These are phyloP conservation scores for Leptodontidium sp. DNA, from an alignment of 2,329 filamentous ascomycete genomes.

Conservation along the genomic window DNA sequence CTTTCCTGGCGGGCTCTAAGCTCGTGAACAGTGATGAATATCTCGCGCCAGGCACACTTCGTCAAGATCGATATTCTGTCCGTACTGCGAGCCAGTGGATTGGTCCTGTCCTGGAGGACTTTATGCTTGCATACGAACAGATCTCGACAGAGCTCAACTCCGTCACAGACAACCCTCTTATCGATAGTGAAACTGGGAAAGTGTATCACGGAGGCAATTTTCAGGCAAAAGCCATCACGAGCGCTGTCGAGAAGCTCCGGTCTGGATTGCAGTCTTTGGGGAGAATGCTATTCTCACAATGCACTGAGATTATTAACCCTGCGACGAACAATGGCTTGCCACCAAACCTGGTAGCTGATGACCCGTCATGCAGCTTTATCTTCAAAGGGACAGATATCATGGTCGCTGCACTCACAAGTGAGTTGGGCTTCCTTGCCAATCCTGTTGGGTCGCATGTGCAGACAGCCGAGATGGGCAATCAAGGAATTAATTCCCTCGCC, in stretches of 20 bases:
- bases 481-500: slow-evolving; percentile 71
- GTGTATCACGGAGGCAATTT: slow-evolving; percentile 73
- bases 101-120: slow-evolving; percentile 70
- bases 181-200: slow-evolving; percentile 53
- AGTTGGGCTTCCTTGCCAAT: slow-evolving; percentile 67
- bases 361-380: slow-evolving; percentile 64
- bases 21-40: slow-evolving; percentile 42
- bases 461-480: slow-evolving; percentile 72
- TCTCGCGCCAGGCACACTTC: slow-evolving; percentile 44
- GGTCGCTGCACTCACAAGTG: slow-evolving; percentile 69
- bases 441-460: slow-evolving; percentile 70
- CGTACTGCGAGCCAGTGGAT: slow-evolving; percentile 74
- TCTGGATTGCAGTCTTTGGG: slow-evolving; percentile 61
- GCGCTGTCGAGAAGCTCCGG: slow-evolving; percentile 69
- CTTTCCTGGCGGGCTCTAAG: slow-evolving; percentile 58
- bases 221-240: slow-evolving; percentile 68
- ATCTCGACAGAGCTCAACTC: slow-evolving; percentile 70
- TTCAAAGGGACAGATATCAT: slow-evolving; percentile 73
- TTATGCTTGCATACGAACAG: slow-evolving; percentile 64
- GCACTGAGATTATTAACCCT: slow-evolving; percentile 69
- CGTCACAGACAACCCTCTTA: slow-evolving; percentile 71
- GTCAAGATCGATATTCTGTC: slow-evolving; percentile 71
- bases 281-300: slow-evolving; percentile 70
- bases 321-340: slow-evolving; percentile 66
- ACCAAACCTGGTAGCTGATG: slow-evolving; percentile 67